A percentile compares a stretch with the other conserved stretches of the same genome.
Evolutionary conservation across 2,329 filamentous ascomycete species (phyloP).

Genomic region (Ophiostoma ips): DNA sequence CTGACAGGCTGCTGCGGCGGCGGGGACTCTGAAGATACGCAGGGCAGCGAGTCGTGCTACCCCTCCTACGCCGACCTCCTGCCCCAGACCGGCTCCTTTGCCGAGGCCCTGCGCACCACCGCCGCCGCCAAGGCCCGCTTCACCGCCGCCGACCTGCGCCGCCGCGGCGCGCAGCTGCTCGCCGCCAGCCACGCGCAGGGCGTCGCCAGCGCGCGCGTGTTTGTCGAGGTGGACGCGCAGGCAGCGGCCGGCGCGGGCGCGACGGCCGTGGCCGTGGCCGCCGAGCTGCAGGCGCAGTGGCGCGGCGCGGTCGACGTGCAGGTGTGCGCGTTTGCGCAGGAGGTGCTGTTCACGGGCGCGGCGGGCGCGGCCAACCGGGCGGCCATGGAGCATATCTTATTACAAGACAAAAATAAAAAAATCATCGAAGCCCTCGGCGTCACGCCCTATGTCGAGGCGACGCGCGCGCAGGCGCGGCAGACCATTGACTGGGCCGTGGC

Average conservation of each 20-base stretch:
- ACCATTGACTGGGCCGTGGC: slow-evolving; percentile 53
- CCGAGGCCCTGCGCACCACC: slow-evolving; percentile 43
- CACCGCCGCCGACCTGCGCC: slow-evolving; percentile 45
- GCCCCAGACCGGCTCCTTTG: slow-evolving; percentile 46
- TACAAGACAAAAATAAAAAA: slow-evolving; percentile 12
- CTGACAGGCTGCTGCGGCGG: slow-evolving; percentile 25
- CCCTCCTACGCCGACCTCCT: slow-evolving; percentile 40
- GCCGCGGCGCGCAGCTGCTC: slow-evolving; percentile 50
- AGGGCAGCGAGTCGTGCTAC: not conserved
- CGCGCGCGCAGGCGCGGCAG: slow-evolving; percentile 28
- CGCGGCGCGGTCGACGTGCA: slow-evolving; percentile 42
- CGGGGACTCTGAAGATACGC: slow-evolving; percentile 12
- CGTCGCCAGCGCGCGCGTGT: slow-evolving; percentile 55
- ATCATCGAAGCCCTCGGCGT: slow-evolving; percentile 47
- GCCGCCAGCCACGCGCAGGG: slow-evolving; percentile 49
- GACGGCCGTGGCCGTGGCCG: slow-evolving; percentile 33
- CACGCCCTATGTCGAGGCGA: slow-evolving; percentile 55
- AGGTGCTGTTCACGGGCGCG: slow-evolving; percentile 46
- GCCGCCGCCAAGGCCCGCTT: slow-evolving; percentile 48
- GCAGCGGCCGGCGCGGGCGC: slow-evolving; percentile 27
- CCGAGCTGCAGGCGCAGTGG: slow-evolving; percentile 42
- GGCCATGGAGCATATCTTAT: slow-evolving; percentile 26
- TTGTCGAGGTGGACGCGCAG: slow-evolving; percentile 55
- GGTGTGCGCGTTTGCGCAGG: slow-evolving; percentile 57
- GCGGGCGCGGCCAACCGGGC: slow-evolving; percentile 35